These are phyloP conservation scores for Amanita pallidorosea DNA, from an alignment of 768 basidiomycete genomes.

Conservation along the genomic window DNA sequence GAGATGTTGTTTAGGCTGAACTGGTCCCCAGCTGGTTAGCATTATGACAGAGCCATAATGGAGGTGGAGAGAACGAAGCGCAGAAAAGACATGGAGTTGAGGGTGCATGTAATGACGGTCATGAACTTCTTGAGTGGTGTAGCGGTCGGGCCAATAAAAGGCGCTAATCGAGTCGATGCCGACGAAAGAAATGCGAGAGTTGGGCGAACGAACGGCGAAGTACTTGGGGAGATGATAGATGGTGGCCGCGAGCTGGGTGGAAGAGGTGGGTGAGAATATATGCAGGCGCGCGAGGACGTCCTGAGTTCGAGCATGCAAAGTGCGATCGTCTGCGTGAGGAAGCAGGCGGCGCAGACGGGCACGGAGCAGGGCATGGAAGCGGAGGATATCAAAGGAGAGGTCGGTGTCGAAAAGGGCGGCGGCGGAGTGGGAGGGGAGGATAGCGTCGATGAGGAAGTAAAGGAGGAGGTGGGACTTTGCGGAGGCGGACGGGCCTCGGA, in stretches of 20 bases:
- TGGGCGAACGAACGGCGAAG: conserved; percentile 34
- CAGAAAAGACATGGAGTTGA: conserved; percentile 34
- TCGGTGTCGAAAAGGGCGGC: conserved; percentile 69
- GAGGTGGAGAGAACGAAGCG: conserved; percentile 36
- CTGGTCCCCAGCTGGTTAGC: conserved; percentile 56
- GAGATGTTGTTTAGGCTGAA: neutral
- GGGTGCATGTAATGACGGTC: conserved; percentile 14
- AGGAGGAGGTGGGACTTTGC: conserved; percentile 79
- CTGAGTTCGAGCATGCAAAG: conserved; percentile 18
- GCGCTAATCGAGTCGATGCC: conserved; percentile 69
- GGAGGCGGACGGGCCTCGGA: conserved; percentile 64
- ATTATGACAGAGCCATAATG: conserved; percentile 40
- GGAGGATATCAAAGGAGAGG: conserved; percentile 44
- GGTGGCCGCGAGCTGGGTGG: conserved; percentile 58
- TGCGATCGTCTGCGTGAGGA: conserved; percentile 5
- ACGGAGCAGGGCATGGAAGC: conserved; percentile 42
- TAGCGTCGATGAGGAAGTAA: conserved; percentile 48
- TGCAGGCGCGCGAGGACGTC: conserved; percentile 45
- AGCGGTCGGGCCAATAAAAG: conserved; percentile 73
- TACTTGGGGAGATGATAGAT: conserved; percentile 47
- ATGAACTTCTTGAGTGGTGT: conserved; percentile 42
- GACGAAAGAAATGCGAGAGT: conserved; percentile 51
- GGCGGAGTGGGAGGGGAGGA: conserved; percentile 39
- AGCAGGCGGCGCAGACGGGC: conserved; percentile 29
- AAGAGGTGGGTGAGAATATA: conserved; percentile 59